Percentiles rank a stretch among this genome's conserved stretches.
phyloP scores from a whole-genome alignment of 257 asterid species.

The Forsythia viridissima region DNA sequence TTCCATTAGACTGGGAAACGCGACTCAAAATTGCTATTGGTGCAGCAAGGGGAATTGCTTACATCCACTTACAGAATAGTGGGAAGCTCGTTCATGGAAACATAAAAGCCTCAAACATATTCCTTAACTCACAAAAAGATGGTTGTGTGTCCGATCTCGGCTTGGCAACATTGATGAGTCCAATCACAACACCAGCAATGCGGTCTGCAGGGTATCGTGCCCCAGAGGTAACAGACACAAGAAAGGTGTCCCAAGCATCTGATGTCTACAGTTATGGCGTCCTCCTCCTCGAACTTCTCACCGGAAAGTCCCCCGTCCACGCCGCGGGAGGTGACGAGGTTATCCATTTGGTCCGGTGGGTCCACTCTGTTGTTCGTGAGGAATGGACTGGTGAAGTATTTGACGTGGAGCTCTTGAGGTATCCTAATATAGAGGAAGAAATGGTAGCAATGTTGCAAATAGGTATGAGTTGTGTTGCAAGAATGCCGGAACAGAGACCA shows the following conservation, averaged over 20 bases:
- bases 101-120: conserved; percentile 19
- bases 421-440: conserved; percentile 24
- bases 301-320: conserved; percentile 18
- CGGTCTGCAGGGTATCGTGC: conserved; percentile 19
- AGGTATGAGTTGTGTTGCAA: conserved; percentile 22
- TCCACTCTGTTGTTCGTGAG: conserved; percentile 26
- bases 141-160: conserved; percentile 22
- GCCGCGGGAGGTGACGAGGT: conserved; percentile 8
- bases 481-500: conserved; percentile 22
- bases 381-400: conserved; percentile 28
- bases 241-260: conserved; percentile 17
- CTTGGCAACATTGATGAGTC: conserved; percentile 20
- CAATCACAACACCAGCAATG: conserved; percentile 1
- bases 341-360: conserved; percentile 25
- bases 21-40: conserved; percentile 17
- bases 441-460: conserved; percentile 27
- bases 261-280: conserved; percentile 25
- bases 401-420: conserved; percentile 24
- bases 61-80: conserved; percentile 18
- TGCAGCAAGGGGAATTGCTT: conserved; percentile 17
- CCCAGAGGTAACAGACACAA: conserved; percentile 19
- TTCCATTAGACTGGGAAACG: conserved; percentile 23
- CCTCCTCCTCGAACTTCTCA: conserved; percentile 24
- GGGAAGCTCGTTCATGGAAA: conserved; percentile 21
- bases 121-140: conserved; percentile 16